Percentiles rank a stretch among this genome's conserved stretches.
phyloP scores from a whole-genome alignment of 306 rosid species.

The Cicer pinnatifidum region DNA sequence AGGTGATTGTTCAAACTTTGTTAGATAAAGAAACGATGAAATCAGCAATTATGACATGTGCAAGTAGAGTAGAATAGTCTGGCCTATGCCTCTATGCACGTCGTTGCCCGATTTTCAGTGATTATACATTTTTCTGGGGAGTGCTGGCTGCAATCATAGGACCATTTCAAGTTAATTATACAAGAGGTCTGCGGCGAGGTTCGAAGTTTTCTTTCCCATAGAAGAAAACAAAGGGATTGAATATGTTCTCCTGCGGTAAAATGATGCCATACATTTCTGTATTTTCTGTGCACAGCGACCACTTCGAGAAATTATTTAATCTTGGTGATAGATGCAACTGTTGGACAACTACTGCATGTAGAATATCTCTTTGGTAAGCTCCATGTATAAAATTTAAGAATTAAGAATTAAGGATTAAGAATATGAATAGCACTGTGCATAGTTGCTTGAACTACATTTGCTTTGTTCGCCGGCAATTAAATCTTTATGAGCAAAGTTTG shows the following conservation, averaged over 20 bases:
- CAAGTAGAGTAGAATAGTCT: slow-evolving; percentile 70
- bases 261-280: slow-evolving; percentile 19
- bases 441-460: background rate
- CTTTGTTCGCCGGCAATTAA: background rate
- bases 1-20: slow-evolving; percentile 84
- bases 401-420: background rate
- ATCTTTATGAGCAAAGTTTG: background rate
- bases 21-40: slow-evolving; percentile 78
- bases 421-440: background rate
- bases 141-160: slow-evolving; percentile 37
- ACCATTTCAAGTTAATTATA: slow-evolving; percentile 38
- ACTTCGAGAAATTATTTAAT: slow-evolving; percentile 39
- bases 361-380: slow-evolving; percentile 10
- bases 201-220: slow-evolving; percentile 14
- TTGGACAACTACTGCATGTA: slow-evolving; percentile 25
- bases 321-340: background rate
- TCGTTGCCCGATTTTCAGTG: slow-evolving; percentile 31
- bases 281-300: slow-evolving; percentile 3
- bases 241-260: background rate
- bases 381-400: background rate
- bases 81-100: slow-evolving; percentile 32
- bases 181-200: slow-evolving; percentile 32
- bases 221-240: slow-evolving; percentile 4
- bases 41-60: slow-evolving; percentile 66
- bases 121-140: slow-evolving; percentile 33